A percentile compares a stretch with the other conserved stretches of the same genome.
Conservation (phyloP, 2,329 filamentous ascomycete genomes). For the Ceratocystis smalleyi region DNA sequence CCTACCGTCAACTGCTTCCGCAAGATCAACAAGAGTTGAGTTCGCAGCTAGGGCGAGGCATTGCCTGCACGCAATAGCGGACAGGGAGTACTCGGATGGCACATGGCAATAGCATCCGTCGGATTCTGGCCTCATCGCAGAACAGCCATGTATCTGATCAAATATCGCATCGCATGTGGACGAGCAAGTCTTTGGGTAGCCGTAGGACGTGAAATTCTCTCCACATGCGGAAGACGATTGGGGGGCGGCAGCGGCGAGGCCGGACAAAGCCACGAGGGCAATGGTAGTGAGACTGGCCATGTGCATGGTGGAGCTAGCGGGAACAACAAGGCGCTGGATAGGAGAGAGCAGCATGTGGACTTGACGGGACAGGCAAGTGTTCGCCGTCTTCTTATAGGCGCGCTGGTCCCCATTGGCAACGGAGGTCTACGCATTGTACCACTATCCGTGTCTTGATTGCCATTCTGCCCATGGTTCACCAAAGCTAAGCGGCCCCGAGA, state of each 20-base stretch:
- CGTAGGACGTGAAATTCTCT: slow-evolving; percentile 3
- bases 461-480: background rate
- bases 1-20: background rate
- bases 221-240: background rate
- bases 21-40: background rate
- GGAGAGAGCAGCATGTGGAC: background rate
- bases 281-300: background rate
- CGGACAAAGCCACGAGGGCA: background rate
- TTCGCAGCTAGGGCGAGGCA: slow-evolving; percentile 9
- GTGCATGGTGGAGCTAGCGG: slow-evolving; percentile 2
- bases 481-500: background rate
- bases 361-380: background rate
- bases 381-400: background rate
- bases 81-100: slow-evolving; percentile 3
- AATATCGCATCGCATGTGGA: slow-evolving; percentile 11
- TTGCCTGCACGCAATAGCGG: slow-evolving; percentile 10
- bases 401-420: background rate
- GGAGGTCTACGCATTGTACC: background rate
- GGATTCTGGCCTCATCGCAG: background rate
- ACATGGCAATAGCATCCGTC: slow-evolving; percentile 11
- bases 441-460: background rate
- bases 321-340: background rate
- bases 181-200: slow-evolving; percentile 10
- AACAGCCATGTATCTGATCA: slow-evolving; percentile 10
- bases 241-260: background rate